phyloP scores from a whole-genome alignment of 495 filamentous ascomycete species.

The Darksidea phi region DNA sequence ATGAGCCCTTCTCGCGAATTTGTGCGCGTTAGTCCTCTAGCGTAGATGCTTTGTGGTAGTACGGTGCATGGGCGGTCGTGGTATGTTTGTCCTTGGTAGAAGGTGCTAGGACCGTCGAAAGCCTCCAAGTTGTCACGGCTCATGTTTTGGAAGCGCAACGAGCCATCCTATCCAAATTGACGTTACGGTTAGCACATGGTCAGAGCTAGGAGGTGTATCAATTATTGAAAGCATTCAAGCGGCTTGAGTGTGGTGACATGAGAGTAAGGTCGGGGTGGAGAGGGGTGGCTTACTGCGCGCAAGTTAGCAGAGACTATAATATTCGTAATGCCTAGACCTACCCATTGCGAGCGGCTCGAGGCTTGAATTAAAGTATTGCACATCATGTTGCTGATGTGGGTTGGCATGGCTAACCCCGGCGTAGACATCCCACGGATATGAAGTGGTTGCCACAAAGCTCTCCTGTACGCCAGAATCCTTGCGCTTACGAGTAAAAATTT shows the following conservation, averaged over 20 bases:
- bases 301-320: no score
- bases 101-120: conserved; percentile 1
- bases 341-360: background rate
- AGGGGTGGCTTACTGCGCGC: no score
- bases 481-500: background rate
- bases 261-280: no score
- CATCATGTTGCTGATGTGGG: background rate
- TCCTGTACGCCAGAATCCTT: conserved; percentile 7
- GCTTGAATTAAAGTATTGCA: background rate
- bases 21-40: no score
- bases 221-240: no score
- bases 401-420: background rate
- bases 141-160: conserved; percentile 7
- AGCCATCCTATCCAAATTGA: background rate
- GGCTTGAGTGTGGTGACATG: no score
- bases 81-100: background rate
- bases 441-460: background rate
- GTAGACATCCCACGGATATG: background rate
- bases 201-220: no score
- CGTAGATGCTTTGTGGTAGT: background rate
- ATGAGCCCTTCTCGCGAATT: background rate
- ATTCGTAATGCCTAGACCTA: no score
- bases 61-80: conserved; percentile 1
- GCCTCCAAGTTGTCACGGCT: conserved; percentile 1
- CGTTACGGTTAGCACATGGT: no score